A percentile compares a stretch with the other conserved stretches of the same genome.
Conservation (phyloP, 1,284 basidiomycete species). For the Leccinum insigne region DNA sequence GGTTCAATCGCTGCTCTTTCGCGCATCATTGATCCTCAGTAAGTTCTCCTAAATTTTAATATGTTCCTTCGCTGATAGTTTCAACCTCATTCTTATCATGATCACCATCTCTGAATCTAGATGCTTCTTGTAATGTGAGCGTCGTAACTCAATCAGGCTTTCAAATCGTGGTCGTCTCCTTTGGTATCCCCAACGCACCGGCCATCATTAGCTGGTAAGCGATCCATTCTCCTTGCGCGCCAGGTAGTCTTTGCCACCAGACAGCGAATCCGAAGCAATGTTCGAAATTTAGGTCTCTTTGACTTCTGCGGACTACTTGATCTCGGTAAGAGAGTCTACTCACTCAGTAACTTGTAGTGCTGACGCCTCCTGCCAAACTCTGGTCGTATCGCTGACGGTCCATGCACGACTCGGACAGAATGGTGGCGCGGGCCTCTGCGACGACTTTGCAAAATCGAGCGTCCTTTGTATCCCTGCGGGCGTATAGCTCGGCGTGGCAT, state of each 20-base stretch:
- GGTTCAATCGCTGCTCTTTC: constrained; percentile 17
- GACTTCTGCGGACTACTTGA: constrained; percentile 19
- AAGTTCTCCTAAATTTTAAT: constrained; percentile 3
- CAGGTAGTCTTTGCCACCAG: constrained; percentile 21
- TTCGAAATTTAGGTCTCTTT: constrained; percentile 26
- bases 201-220: constrained; percentile 25
- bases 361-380: constrained; percentile 15
- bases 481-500: constrained; percentile 24
- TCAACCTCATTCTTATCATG: constrained; percentile 16
- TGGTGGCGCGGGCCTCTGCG: constrained; percentile 17
- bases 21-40: constrained; percentile 23
- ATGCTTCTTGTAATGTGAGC: not conserved
- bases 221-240: not conserved
- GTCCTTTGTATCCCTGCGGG: constrained; percentile 21
- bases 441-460: constrained; percentile 20
- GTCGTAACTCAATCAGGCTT: constrained; percentile 17
- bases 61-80: constrained; percentile 1
- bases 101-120: constrained; percentile 11
- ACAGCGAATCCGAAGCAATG: constrained; percentile 14
- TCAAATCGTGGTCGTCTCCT: constrained; percentile 20
- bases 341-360: not conserved
- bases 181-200: constrained; percentile 14
- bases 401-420: constrained; percentile 16
- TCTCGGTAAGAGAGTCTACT: constrained; percentile 16
- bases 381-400: constrained; percentile 20